Conservation (phyloP, 495 filamentous ascomycete genomes). For the Penicillium ucsense region DNA sequence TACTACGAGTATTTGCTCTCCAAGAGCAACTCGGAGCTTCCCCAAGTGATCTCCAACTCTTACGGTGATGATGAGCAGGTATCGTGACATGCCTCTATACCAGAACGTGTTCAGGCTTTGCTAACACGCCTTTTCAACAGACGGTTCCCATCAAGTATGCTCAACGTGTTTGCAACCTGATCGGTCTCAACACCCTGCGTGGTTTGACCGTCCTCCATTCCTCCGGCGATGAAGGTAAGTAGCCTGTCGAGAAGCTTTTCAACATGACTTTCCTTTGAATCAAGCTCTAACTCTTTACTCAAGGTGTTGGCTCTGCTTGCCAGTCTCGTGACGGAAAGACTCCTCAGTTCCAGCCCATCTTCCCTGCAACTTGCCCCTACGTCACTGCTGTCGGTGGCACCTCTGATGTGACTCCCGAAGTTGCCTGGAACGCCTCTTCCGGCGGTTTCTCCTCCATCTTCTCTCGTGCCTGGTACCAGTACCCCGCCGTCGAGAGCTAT, state of each 20-base stretch:
- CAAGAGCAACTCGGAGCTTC: constrained; percentile 46
- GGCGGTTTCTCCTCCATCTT: constrained; percentile 65
- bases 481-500: constrained; percentile 42
- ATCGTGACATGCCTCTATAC: neutral
- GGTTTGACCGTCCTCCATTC: constrained; percentile 57
- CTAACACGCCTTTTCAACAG: constrained; percentile 19
- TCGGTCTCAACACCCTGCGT: constrained; percentile 56
- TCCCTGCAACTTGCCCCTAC: constrained; percentile 58
- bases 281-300: no score
- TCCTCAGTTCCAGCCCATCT: constrained; percentile 48
- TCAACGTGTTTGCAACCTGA: constrained; percentile 54
- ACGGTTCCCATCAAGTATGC: constrained; percentile 58
- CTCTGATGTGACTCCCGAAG: constrained; percentile 40
- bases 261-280: neutral
- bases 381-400: constrained; percentile 60
- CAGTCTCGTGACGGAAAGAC: constrained; percentile 49
- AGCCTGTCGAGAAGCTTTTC: constrained; percentile 12
- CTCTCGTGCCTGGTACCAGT: constrained; percentile 49
- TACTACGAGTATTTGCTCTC: constrained; percentile 50
- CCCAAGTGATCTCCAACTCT: constrained; percentile 57
- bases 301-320: constrained; percentile 47
- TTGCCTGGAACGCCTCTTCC: constrained; percentile 36
- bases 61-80: constrained; percentile 62
- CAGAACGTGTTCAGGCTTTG: neutral
- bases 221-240: constrained; percentile 53